Evolutionary conservation across 371 early-diverging fungal species (phyloP), one percentile per base, ranked within the genome.

Genomic region (Mortierella sp.): DNA sequence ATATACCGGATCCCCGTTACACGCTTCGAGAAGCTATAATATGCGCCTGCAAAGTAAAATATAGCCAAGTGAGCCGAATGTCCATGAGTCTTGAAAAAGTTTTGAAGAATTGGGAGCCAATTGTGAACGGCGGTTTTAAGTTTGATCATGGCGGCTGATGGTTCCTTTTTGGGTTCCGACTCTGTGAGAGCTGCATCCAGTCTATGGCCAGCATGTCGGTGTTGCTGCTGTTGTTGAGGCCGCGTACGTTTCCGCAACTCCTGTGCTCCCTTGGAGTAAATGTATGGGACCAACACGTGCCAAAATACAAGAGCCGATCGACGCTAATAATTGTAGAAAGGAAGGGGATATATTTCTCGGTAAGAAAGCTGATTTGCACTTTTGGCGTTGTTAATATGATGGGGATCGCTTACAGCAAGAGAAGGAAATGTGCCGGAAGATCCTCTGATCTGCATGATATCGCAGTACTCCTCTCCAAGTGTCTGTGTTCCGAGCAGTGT

Each of bases 381-480:
- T 13, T 50, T 47, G 32, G 8, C 24, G 58, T 22, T 36, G 47
- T 24, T 36, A 15, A 38, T 53, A 55, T 28, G 24, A 45, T 40
- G 55, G 2, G 28, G 6, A 15, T 28, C 55, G 52, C 84, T 74
- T 87, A 90, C 92, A 53, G 86, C 41, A 4, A 85, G 45, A 4
- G 89, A 79, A 36, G 92, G 91, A 72, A 82, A 88, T 3, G 88
- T 86, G 22, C 86, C 82, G 3, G 85, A 71, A 1, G 75, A 74
- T 43, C 84, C 77, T 58, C 84, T 87, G 48, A 91, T 83, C 70
- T 93, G 96, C 68, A 94, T 84, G 41, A 97, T 90, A 71, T 95
- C 96, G 75, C 96, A 96, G 76, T 96, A 96, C 78, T 97, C 98
- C 74, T 97, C 97, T 33, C 97, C 97, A 38, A 97, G 77, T 0